Conservation (phyloP, 2,329 filamentous ascomycete genomes). For the Penicillium sp. region DNA sequence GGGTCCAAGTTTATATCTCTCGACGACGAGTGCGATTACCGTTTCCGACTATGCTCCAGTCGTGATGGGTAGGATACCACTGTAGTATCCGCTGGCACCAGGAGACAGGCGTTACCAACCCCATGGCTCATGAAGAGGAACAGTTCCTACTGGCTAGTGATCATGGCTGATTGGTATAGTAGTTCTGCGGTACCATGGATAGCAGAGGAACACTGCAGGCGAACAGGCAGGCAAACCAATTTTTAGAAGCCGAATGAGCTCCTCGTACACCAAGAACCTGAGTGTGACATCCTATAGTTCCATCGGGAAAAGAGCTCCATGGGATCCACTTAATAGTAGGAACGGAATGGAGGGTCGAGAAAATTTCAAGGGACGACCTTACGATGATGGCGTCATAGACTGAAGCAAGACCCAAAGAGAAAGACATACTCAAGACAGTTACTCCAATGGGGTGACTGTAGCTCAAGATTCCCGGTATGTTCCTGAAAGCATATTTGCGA, state of each 20-base stretch:
- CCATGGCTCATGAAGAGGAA: conserved; percentile 19
- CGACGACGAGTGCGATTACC: conserved; percentile 6
- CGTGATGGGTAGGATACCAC: conserved; percentile 31
- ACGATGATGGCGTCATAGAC: conserved; percentile 25
- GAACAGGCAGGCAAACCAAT: conserved; percentile 16
- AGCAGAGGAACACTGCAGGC: conserved; percentile 23
- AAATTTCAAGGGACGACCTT: background rate
- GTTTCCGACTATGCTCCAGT: conserved; percentile 24
- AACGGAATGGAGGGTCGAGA: conserved; percentile 3
- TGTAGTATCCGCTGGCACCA: conserved; percentile 33
- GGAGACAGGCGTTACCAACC: conserved; percentile 7
- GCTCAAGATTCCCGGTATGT: background rate
- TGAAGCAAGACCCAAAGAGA: background rate
- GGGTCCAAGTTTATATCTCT: conserved; percentile 34
- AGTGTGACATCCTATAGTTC: conserved; percentile 37
- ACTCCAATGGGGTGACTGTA: background rate
- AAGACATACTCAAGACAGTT: background rate
- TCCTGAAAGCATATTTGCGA: background rate
- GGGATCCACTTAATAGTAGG: conserved; percentile 18
- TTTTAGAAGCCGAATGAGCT: background rate
- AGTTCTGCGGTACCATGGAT: conserved; percentile 24
- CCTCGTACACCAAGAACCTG: conserved; percentile 10
- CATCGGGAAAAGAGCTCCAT: conserved; percentile 27
- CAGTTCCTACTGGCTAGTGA: conserved; percentile 9
- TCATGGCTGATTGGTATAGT: conserved; percentile 22